phyloP scores from a whole-genome alignment of 257 asterid genomes.

The Jacaranda copaia region DNA sequence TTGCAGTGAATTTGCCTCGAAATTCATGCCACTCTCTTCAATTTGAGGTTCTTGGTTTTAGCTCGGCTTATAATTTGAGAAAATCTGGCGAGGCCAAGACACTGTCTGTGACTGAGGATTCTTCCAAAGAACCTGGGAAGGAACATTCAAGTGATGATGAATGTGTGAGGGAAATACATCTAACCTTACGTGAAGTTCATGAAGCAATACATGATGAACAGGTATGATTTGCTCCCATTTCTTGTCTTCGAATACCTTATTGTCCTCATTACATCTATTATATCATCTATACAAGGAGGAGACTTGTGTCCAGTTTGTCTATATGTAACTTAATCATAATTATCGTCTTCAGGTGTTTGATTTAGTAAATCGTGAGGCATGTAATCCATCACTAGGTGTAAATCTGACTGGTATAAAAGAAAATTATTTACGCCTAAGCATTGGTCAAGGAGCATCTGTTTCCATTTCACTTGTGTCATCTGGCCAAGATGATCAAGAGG shows the following conservation, averaged over 20 bases:
- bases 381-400: constrained; percentile 66
- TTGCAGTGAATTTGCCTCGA: constrained; percentile 81
- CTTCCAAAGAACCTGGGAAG: constrained; percentile 51
- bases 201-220: constrained; percentile 91
- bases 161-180: constrained; percentile 72
- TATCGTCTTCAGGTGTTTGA: constrained; percentile 74
- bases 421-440: constrained; percentile 71
- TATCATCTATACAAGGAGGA: constrained; percentile 4
- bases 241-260: neutral
- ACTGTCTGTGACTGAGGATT: constrained; percentile 39
- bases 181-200: constrained; percentile 76
- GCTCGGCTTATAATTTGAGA: constrained; percentile 47
- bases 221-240: constrained; percentile 44
- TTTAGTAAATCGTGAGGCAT: constrained; percentile 93
- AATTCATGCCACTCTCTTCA: constrained; percentile 80
- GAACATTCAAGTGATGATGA: constrained; percentile 67
- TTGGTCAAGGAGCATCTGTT: constrained; percentile 82
- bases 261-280: constrained; percentile 14
- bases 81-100: constrained; percentile 39
- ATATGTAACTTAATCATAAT: constrained; percentile 21
- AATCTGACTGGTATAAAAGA: constrained; percentile 89
- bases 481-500: constrained; percentile 55
- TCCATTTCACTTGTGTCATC: constrained; percentile 79
- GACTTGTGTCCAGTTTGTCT: neutral
- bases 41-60: constrained; percentile 79